Evolutionary conservation across 805 yeast species (phyloP).

Genomic region (Dipodascopsis uninucleata): DNA sequence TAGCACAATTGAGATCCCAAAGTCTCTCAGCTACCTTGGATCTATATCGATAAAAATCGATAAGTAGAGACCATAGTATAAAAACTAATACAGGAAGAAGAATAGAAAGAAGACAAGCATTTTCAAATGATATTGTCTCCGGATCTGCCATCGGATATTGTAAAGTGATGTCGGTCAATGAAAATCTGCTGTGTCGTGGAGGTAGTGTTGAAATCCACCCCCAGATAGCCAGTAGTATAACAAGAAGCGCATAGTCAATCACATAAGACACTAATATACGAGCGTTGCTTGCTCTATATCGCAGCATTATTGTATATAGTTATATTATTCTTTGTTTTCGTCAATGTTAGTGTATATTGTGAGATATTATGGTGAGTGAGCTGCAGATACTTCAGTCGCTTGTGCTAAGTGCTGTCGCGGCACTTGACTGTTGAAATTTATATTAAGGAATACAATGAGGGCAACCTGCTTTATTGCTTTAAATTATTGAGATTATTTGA

Average conservation of each 20-base stretch:
- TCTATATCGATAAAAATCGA: slow-evolving; percentile 7
- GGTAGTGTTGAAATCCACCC: slow-evolving; percentile 11
- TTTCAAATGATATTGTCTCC: slow-evolving; percentile 63
- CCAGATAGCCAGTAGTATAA: slow-evolving; percentile 16
- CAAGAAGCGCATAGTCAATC: slow-evolving; percentile 21
- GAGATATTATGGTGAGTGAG: too few relatives aligned
- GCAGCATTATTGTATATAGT: slow-evolving; percentile 18
- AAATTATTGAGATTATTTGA: too few relatives aligned
- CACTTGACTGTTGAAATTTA: too few relatives aligned
- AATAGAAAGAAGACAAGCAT: slow-evolving; percentile 44
- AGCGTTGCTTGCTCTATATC: slow-evolving; percentile 8
- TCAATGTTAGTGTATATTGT: too few relatives aligned
- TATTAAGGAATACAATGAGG: too few relatives aligned
- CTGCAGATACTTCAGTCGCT: too few relatives aligned
- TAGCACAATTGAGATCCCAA: slow-evolving; percentile 57
- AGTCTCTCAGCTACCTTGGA: slow-evolving; percentile 26
- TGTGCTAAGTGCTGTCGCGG: too few relatives aligned
- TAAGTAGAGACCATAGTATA: slow-evolving; percentile 21
- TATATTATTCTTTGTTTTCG: too few relatives aligned
- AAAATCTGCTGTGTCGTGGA: slow-evolving; percentile 42
- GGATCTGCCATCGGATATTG: slow-evolving; percentile 75
- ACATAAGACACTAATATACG: slow-evolving; percentile 23
- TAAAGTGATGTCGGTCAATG: slow-evolving; percentile 67
- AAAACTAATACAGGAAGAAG: slow-evolving; percentile 34
- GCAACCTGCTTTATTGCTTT: too few relatives aligned